A percentile compares a stretch with the other conserved stretches of the same genome.
Conservation (phyloP, 495 filamentous ascomycete species). For the Aspergillus coremiiformis region DNA sequence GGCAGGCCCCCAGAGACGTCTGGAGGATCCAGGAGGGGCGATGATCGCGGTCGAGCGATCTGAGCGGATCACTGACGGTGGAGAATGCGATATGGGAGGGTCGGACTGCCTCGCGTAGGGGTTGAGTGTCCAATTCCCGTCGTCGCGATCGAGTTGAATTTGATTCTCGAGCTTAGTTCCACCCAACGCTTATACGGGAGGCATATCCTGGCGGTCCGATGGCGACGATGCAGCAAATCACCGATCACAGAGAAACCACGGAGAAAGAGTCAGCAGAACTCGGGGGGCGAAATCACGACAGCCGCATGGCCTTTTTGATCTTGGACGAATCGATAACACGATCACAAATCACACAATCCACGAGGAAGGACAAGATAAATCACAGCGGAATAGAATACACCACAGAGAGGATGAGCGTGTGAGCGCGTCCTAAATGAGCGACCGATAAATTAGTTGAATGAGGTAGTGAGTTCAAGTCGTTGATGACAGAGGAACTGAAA, state of each 20-base stretch:
- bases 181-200: neutral
- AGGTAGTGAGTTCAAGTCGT: neutral
- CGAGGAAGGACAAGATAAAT: neutral
- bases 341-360: neutral
- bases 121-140: neutral
- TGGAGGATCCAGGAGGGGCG: slow-evolving; percentile 45
- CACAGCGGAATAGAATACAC: neutral
- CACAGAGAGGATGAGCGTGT: neutral
- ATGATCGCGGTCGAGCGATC: slow-evolving; percentile 30
- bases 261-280: neutral
- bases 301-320: neutral
- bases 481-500: neutral
- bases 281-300: neutral
- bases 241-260: neutral
- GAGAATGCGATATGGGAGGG: neutral
- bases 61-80: slow-evolving; percentile 2
- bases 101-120: neutral
- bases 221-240: neutral
- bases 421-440: neutral
- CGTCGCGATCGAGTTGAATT: slow-evolving; percentile 5
- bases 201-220: neutral
- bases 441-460: neutral
- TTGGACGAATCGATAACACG: neutral
- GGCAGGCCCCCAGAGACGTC: slow-evolving; percentile 33
- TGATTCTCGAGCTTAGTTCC: neutral